These are phyloP conservation scores for Cytospora paraplurivora DNA, from an alignment of 2,329 filamentous ascomycete species.

Conservation along the genomic window DNA sequence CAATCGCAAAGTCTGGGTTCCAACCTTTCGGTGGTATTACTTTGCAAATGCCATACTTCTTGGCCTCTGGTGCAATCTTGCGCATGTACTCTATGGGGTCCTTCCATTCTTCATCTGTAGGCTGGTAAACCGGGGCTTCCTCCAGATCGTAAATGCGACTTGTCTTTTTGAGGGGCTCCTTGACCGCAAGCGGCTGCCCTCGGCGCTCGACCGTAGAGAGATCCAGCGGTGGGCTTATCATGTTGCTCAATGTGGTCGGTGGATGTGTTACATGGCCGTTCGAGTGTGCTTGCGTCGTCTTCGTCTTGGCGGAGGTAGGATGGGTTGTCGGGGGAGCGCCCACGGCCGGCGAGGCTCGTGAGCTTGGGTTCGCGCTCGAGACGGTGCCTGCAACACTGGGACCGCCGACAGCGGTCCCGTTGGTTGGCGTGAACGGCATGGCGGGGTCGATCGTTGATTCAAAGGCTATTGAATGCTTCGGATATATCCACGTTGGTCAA, in stretches of 20 bases:
- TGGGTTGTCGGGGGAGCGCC: constrained; percentile 36
- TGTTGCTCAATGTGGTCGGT: constrained; percentile 55
- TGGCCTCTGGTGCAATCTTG: constrained; percentile 85
- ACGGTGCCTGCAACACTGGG: constrained; percentile 35
- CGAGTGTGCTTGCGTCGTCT: constrained; percentile 54
- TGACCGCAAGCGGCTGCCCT: constrained; percentile 75
- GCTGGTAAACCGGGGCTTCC: constrained; percentile 88
- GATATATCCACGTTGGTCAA: constrained; percentile 11
- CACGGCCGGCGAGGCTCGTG: constrained; percentile 55
- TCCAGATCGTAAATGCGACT: constrained; percentile 80
- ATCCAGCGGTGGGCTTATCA: constrained; percentile 69
- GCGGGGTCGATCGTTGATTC: constrained; percentile 23
- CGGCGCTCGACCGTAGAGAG: constrained; percentile 88
- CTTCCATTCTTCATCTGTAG: constrained; percentile 91
- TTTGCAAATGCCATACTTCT: constrained; percentile 89
- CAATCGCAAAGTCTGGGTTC: constrained; percentile 94
- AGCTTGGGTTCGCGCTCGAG: constrained; percentile 51
- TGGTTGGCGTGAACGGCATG: constrained; percentile 46
- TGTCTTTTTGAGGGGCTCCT: constrained; percentile 75
- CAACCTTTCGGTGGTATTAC: constrained; percentile 91
- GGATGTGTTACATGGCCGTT: constrained; percentile 52
- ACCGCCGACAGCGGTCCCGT: constrained; percentile 41
- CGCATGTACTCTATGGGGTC: constrained; percentile 92
- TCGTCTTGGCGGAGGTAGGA: constrained; percentile 47
- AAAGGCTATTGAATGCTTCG: constrained; percentile 6